These are phyloP conservation scores for Suhomyces xylopsoci DNA, from an alignment of 805 yeast species.

Conservation along the genomic window DNA sequence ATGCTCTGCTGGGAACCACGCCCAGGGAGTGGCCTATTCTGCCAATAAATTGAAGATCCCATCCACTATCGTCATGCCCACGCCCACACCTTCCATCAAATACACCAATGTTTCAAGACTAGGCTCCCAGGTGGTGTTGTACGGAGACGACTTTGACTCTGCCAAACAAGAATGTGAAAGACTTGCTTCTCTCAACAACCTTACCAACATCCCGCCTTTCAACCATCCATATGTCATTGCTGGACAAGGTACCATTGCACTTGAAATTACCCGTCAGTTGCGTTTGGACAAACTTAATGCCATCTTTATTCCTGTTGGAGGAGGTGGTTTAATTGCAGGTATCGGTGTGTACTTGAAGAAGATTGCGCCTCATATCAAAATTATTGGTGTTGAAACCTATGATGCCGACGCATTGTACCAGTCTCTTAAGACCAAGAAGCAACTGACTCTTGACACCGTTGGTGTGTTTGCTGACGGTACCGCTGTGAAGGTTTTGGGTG, in stretches of 20 bases:
- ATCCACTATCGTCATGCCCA: constrained; percentile 97
- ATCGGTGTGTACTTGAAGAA: constrained; percentile 86
- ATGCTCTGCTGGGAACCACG: constrained; percentile 98
- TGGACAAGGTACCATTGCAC: constrained; percentile 97
- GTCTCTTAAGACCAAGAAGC: constrained; percentile 55
- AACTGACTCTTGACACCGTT: constrained; percentile 61
- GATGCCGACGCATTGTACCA: constrained; percentile 93
- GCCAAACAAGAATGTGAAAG: constrained; percentile 89
- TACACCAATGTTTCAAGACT: constrained; percentile 86
- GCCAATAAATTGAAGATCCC: constrained; percentile 84
- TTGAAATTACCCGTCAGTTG: constrained; percentile 87
- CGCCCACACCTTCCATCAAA: constrained; percentile 93
- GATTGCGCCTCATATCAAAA: constrained; percentile 94
- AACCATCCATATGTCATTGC: constrained; percentile 98
- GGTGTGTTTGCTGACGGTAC: constrained; percentile 99
- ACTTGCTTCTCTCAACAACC: constrained; percentile 62
- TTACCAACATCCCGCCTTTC: constrained; percentile 95
- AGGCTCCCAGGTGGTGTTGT: constrained; percentile 90
- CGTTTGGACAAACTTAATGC: constrained; percentile 75
- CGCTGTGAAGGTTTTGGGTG: constrained; percentile 87
- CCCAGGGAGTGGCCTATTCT: constrained; percentile 96
- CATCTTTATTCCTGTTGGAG: constrained; percentile 91
- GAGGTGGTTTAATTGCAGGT: constrained; percentile 95
- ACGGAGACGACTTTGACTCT: constrained; percentile 93
- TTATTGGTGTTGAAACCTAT: constrained; percentile 92